Conservation (phyloP, 805 yeast genomes). For the Candida bentonensis region DNA sequence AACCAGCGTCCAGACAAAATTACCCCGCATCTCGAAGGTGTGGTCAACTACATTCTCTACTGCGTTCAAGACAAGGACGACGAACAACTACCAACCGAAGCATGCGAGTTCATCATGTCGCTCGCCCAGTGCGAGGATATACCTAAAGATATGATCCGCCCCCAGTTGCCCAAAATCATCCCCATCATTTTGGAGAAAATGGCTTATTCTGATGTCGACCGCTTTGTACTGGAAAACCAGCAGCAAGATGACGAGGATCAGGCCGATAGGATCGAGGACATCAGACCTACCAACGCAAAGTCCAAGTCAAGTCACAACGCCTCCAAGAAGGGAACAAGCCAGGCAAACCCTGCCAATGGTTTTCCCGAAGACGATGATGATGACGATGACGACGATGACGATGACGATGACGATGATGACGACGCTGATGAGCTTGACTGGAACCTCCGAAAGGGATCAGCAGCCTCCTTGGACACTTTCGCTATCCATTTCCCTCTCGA, state of each 20-base stretch:
- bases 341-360: conserved; percentile 7
- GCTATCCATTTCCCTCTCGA: conserved; percentile 54
- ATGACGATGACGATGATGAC: conserved; percentile 61
- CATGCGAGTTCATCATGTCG: conserved; percentile 78
- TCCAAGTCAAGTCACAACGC: conserved; percentile 32
- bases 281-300: conserved; percentile 67
- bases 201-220: conserved; percentile 79
- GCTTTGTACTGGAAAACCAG: conserved; percentile 43
- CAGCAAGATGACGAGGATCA: conserved; percentile 67
- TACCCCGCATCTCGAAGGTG: conserved; percentile 71
- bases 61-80: conserved; percentile 45
- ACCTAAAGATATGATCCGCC: conserved; percentile 39
- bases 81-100: conserved; percentile 75
- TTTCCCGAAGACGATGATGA: conserved; percentile 23
- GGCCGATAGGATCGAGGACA: conserved; percentile 79
- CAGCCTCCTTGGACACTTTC: conserved; percentile 78
- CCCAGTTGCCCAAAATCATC: conserved; percentile 47
- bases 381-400: conserved; percentile 44
- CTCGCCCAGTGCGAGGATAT: conserved; percentile 49
- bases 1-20: conserved; percentile 72
- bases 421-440: conserved; percentile 61
- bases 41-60: conserved; percentile 70
- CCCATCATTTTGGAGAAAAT: conserved; percentile 68
- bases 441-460: conserved; percentile 88
- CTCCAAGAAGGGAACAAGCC: conserved; percentile 6